Base-by-base conservation (phyloP, 352 stramenopile species). In the Plasmopara muralis region DNA sequence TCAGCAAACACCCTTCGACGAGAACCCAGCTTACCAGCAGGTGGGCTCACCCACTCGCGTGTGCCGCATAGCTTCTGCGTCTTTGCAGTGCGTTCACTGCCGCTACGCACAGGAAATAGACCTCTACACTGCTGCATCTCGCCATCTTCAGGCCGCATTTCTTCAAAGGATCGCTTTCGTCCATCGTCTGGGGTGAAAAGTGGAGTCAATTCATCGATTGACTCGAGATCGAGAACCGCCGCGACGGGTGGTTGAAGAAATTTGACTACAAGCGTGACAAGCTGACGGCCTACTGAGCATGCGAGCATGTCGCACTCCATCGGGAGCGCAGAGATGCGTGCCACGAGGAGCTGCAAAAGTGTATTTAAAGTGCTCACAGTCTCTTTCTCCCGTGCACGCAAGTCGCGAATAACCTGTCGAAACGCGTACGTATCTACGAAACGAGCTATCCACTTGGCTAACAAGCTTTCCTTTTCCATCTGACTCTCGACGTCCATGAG, bases 371-470 rank as follows among this genome's bases (percentile, higher is more conserved):
- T 82, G 52, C 64, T 81, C 63, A 85, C 87, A 18, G 72, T 84
- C 50, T 88, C 74, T 55, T 87, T 85, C 57, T 77, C 73, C 53
- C 86, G 66, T 15, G 58, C 62, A 20, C 74, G 78, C 18, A 87
- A 65, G 62, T 87, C 62, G 43, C 64, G 46, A 16, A 88, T 69
- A 33, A 74, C 74, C 18, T 66, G 35, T 38, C 72, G 78, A 64
- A 89, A 91, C 9, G 75, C 76, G 57, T 83, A 91, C 58, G 85
- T 67, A 61, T 89, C 70, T 16, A 89, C 75, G 41, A 91, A 76
- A 57, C 70, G 82, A 15, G 75, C 71, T 47, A 91, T 67, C 81
- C 81, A 91, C 64, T 85, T 79, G 57, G 66, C 72, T 25, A 87
- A 52, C 37, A 85, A 39, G 46, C 76, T 85, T 9, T 68, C 43